Evolutionary conservation across 106 monocot species (phyloP), one percentile per base, ranked within the genome.

Genomic region (Acorus calamus): DNA sequence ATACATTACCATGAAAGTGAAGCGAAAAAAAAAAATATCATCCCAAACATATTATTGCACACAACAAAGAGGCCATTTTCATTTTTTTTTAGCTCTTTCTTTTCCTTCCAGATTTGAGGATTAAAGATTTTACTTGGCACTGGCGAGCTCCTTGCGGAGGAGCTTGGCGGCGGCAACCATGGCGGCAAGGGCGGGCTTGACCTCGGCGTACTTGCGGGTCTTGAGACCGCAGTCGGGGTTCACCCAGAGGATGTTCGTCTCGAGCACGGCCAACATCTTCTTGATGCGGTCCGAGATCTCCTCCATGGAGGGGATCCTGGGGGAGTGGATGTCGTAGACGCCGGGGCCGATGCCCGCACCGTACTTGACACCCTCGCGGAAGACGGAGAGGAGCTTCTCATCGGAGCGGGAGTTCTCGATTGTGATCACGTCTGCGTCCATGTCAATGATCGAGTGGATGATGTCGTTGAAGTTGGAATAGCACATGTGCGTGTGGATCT

Each of bases 381-480:
- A 79, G 11, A 79, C 86, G 2, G 86, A 87, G 60, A 87, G 79
- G n/a, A 87, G 79, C 71, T 87, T 87, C 86, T 87, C 86, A 44
- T 87, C 86, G 0, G 86, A 87, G 9, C 86, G 82, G 5, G 86
- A 87, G 79, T 87, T 87, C 86, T 87, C 86, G 45, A 87, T 87
- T 46, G 86, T 87, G 77, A 87, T 87, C 45, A 87, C 86, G 47
- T 87, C 86, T 10, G 86, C 86, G 42, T 87, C 86, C 86, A 87
- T 87, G 79, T 83, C 66, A 52, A 87, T 87, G 83, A 87, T 87
- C 59, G 86, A 87, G 51, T 83, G 83, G 64, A 87, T 87, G 70
- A 87, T 87, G 74, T 87, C 86, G 44, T 87, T 87, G 83, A 87
- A 87, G 79, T 87, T 79, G 9, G 86, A 87, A 68, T 87, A 87